Percentiles rank a stretch among this genome's conserved stretches.
Evolutionary conservation across 2,329 filamentous ascomycete species (phyloP).

Genomic region (Pezizomycotina sp.): DNA sequence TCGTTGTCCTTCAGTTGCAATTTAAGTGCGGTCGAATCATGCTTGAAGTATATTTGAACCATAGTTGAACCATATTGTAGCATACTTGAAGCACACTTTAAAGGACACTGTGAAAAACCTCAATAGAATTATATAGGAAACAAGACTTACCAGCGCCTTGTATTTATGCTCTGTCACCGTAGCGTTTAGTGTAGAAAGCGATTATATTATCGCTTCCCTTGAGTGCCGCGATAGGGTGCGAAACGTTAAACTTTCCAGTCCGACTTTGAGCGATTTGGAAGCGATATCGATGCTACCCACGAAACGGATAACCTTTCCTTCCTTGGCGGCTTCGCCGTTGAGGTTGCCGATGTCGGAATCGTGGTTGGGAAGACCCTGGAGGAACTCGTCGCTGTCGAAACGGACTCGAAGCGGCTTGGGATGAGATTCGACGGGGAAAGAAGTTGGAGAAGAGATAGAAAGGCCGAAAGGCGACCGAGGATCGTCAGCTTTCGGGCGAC

Average conservation of each 20-base stretch:
- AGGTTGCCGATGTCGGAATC: conserved; percentile 79
- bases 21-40: too few species aligned
- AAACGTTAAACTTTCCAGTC: conserved; percentile 55
- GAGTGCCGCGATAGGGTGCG: conserved; percentile 63
- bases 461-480: conserved; percentile 69
- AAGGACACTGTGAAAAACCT: too few species aligned
- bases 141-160: conserved; percentile 80
- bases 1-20: too few species aligned
- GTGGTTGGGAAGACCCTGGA: conserved; percentile 61
- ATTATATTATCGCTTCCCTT: conserved; percentile 99
- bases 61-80: too few species aligned
- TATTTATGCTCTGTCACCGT: conserved; percentile 78
- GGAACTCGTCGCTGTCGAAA: conserved; percentile 67
- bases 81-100: too few species aligned
- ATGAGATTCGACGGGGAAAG: conserved; percentile 84
- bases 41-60: too few species aligned
- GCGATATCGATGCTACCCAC: conserved; percentile 82
- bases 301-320: conserved; percentile 84
- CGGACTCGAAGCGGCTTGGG: conserved; percentile 68
- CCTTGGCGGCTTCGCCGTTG: conserved; percentile 67
- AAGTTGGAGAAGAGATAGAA: conserved; percentile 62
- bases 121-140: too few species aligned
- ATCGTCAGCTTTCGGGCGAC: conserved; percentile 96
- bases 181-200: conserved; percentile 92
- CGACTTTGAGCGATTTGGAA: conserved; percentile 73